Conservation (phyloP, 495 filamentous ascomycete genomes). For the Penicillium atrosanguineum region DNA sequence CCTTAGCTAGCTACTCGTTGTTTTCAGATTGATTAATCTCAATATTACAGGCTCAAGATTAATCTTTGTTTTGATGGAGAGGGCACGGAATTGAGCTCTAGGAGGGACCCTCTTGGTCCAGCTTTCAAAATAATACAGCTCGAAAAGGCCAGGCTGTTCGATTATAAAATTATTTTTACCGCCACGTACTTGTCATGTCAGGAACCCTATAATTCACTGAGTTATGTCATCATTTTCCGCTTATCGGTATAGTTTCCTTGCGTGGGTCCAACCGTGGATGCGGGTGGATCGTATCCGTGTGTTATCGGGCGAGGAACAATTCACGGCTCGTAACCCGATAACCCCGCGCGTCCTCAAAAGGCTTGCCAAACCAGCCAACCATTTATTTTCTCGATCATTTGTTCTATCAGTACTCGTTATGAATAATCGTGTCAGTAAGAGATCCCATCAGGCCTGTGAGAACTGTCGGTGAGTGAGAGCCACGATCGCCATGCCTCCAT, state of each 20-base stretch:
- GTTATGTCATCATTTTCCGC: constrained; percentile 1
- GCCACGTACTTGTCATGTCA: not conserved
- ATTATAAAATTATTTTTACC: not conserved
- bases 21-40: not conserved
- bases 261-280: not conserved
- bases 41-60: not conserved
- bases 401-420: not conserved
- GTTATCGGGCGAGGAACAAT: not conserved
- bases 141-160: not conserved
- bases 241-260: constrained; percentile 5
- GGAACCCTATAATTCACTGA: not conserved
- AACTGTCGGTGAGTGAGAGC: constrained; percentile 37
- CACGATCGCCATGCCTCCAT: not conserved
- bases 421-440: constrained; percentile 20
- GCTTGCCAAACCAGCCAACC: not conserved
- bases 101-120: not conserved
- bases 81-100: too few species aligned
- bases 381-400: not conserved
- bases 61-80: not conserved
- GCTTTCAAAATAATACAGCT: not conserved
- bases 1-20: not conserved
- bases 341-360: constrained; percentile 17
- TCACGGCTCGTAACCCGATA: constrained; percentile 13
- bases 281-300: constrained; percentile 7
- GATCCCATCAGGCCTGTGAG: constrained; percentile 38